Base-by-base conservation (phyloP, 1,139 yeast genomes). In the Protomyces gravidus region DNA sequence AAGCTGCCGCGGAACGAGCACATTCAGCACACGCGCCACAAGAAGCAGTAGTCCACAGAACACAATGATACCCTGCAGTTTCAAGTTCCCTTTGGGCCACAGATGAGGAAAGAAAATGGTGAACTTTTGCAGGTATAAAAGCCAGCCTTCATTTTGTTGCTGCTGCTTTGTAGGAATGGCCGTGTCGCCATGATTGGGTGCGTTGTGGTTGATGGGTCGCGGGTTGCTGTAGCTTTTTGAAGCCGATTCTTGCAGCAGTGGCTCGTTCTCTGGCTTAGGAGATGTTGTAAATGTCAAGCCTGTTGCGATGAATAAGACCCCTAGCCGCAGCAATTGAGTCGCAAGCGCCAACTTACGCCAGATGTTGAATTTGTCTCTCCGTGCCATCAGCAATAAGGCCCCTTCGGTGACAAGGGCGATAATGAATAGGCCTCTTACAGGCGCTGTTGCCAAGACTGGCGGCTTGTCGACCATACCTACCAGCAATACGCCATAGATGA, bases 61-160 rank as follows among this genome's bases (percentile, higher is more conserved):
- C 89, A 72, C 82, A 86, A 68, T 89, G 89, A 0, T 97, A 97
- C 6, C 89, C 97, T 71, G 92, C 95, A 11, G 89, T 95, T 70
- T 89, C 89, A 55, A 89, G 76, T 83, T 77, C 64, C 82, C 81
- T 61, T 72, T 70, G 23, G 98, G 98, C 98, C 98, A 92, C 25
- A 92, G 79, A 62, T 94, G 90, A 45, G 82, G 65, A 4, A 65
- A 40, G 30, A 80, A 76, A 40, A 55, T 23, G 11, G 48, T 33
- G 28, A 60, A 60, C 26, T 60, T 53, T 32, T 45, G 32, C 17
- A 50, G 42, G 27, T 56, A 56, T 17, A 23, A 33, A 17, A 40
- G 17, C 60, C 60, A 56, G 21, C 60, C 59, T 5, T 55, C 59
- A 5, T 48, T 49, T 15, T 47, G 42, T 15, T 47, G 42, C 9